Evolutionary conservation across 371 early-diverging fungal species (phyloP), one percentile per base, ranked within the genome.

Genomic region (Mucor plumbeus): DNA sequence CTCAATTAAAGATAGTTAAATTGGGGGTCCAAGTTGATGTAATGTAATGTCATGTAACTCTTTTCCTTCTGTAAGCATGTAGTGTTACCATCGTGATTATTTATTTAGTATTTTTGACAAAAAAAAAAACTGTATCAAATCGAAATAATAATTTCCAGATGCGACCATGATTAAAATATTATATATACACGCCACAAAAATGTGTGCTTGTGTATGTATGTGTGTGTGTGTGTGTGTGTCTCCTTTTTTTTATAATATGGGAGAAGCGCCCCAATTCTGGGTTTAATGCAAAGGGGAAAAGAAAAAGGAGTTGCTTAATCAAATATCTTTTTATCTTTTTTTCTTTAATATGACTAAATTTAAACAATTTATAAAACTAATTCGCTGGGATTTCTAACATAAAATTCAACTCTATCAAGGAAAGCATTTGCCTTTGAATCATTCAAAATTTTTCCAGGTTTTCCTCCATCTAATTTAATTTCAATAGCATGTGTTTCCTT

Each of bases 351-450:
- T 50, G 50, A 50, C 50, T 50, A 50, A 26, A 21, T 44, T 44
- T 50, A 21, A 50, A 21, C 50, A 48, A 48, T 48, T 59, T 69
- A 68, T 44, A 40, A 47, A 17, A 73, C 68, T 39, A 84, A 64
- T 70, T 81, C 80, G 39, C 61, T 71, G 17, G 84, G 84, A 56
- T 78, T 67, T 68, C 70, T 74, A 70, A 84, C 69, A 64, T 84
- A 84, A 63, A 78, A 78, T 57, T 81, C 82, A 39, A 84, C 72
- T 50, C 80, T 77, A 39, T 84, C 82, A 67, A 84, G 75, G 71
- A 84, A 81, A n/a, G 64, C 67, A 31, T 63, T 67, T 43, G 82
- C 84, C 60, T 80, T 77, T 39, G 43, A 56, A 61, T 79, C 74
- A 15, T 74, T 72, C 63, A 76, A 63, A 57, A 76, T 76, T 39